phyloP scores from a whole-genome alignment of 208 protist species.

The Crithidia mellificae region DNA sequence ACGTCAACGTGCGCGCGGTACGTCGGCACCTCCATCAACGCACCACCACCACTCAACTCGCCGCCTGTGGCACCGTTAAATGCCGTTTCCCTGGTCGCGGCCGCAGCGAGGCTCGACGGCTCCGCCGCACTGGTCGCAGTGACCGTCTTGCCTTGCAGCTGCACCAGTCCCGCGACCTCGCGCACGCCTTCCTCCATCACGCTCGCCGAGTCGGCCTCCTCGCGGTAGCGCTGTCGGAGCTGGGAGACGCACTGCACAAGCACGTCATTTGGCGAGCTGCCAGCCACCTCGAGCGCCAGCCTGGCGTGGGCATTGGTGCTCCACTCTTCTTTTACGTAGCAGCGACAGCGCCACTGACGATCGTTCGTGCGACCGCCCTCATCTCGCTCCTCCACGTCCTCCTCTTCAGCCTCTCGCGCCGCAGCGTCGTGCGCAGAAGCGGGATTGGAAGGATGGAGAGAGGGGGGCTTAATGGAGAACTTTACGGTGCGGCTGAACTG shows the following conservation, averaged over 20 bases:
- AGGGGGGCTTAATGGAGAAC: conserved; percentile 81
- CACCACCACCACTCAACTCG: too few species aligned
- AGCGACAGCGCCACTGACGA: conserved; percentile 77
- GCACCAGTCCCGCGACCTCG: conserved; percentile 60
- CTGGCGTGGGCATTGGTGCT: conserved; percentile 43
- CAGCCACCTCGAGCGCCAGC: conserved; percentile 45
- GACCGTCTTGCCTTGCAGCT: conserved; percentile 30
- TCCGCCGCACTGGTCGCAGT: conserved; percentile 17
- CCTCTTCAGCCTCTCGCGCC: conserved; percentile 2
- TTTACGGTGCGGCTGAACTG: conserved; percentile 76
- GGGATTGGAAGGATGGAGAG: too few species aligned
- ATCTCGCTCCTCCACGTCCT: too few species aligned
- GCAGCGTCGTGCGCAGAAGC: not conserved
- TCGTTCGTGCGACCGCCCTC: too few species aligned
- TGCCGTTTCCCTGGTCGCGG: too few species aligned
- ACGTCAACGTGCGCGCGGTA: conserved; percentile 21
- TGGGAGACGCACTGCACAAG: conserved; percentile 58
- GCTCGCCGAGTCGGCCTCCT: conserved; percentile 53
- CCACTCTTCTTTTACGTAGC: conserved; percentile 88
- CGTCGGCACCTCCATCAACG: conserved; percentile 24
- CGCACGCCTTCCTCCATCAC: conserved; percentile 66
- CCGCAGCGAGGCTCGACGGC: too few species aligned
- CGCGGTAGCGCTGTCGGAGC: conserved; percentile 54
- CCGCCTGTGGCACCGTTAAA: too few species aligned
- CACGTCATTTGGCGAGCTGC: conserved; percentile 60